Evolutionary conservation across 2,329 filamentous ascomycete genomes (phyloP).

Genomic region (Cytospora piceae): DNA sequence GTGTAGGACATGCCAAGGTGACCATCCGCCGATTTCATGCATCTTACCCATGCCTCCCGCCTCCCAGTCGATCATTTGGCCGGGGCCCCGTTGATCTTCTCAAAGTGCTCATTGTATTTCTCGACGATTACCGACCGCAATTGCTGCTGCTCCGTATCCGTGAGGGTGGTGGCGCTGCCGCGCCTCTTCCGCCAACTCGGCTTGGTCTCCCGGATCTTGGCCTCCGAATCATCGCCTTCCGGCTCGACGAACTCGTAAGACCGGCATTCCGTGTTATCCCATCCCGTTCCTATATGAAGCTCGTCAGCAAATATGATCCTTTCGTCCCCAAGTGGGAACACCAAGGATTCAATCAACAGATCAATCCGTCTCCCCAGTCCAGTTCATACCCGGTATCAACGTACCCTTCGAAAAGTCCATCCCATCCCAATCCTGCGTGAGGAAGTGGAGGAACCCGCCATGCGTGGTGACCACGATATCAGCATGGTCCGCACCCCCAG

Average conservation of each 20-base stretch:
- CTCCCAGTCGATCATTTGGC: conserved; percentile 1
- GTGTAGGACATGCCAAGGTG: not conserved
- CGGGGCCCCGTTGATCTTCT: not conserved
- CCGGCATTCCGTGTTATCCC: conserved; percentile 74
- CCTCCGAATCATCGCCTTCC: conserved; percentile 52
- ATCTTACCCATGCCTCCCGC: not conserved
- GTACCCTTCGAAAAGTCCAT: conserved; percentile 49
- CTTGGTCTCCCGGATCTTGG: conserved; percentile 52
- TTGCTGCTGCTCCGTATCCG: conserved; percentile 51
- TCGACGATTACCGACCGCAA: conserved; percentile 45
- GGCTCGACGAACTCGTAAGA: conserved; percentile 63
- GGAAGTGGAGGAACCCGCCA: conserved; percentile 81
- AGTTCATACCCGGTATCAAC: not conserved
- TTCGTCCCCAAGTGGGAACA: not conserved
- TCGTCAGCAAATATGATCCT: not conserved
- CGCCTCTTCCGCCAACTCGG: conserved; percentile 52
- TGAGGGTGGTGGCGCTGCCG: conserved; percentile 46
- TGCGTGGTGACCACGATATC: conserved; percentile 80
- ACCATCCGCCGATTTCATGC: not conserved
- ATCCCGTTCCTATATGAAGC: conserved; percentile 63
- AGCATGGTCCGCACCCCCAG: conserved; percentile 40
- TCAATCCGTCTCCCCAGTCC: too few relatives aligned
- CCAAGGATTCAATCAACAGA: too few relatives aligned
- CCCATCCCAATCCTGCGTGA: conserved; percentile 80
- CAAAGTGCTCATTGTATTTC: conserved; percentile 39